phyloP scores from a whole-genome alignment of 2,329 filamentous ascomycete genomes.

The Colletotrichum australisinense region DNA sequence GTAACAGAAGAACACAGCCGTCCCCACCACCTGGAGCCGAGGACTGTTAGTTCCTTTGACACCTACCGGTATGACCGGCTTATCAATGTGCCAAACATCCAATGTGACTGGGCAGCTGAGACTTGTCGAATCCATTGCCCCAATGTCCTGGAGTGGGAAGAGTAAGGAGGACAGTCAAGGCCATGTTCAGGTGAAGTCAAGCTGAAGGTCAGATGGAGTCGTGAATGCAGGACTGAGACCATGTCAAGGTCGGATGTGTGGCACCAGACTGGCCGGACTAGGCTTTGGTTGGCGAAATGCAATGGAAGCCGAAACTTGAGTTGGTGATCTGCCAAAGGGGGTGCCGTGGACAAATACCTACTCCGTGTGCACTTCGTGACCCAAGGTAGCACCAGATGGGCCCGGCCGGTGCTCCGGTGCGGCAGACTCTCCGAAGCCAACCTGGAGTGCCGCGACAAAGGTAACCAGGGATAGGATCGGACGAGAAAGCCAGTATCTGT shows the following conservation, averaged over 20 bases:
- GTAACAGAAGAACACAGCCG: neutral
- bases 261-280: constrained; percentile 9
- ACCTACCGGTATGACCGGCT: constrained; percentile 26
- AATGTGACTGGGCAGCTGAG: constrained; percentile 17
- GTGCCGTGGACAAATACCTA: constrained; percentile 1
- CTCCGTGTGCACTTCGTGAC: constrained; percentile 20
- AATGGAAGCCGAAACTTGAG: neutral
- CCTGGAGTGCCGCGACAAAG: neutral
- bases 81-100: constrained; percentile 12
- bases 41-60: constrained; percentile 11
- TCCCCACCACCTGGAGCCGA: neutral
- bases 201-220: neutral
- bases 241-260: constrained; percentile 4
- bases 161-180: neutral
- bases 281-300: constrained; percentile 7
- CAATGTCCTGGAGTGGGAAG: neutral
- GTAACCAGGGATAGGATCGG: neutral
- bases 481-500: neutral
- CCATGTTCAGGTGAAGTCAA: neutral
- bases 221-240: neutral
- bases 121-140: neutral
- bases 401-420: constrained; percentile 27
- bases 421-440: constrained; percentile 14
- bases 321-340: neutral
- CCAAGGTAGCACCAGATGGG: constrained; percentile 28